Percentiles rank a stretch among this genome's conserved stretches.
phyloP scores from a whole-genome alignment of 108 stramenopile genomes.

The Epithemia pelagica region DNA sequence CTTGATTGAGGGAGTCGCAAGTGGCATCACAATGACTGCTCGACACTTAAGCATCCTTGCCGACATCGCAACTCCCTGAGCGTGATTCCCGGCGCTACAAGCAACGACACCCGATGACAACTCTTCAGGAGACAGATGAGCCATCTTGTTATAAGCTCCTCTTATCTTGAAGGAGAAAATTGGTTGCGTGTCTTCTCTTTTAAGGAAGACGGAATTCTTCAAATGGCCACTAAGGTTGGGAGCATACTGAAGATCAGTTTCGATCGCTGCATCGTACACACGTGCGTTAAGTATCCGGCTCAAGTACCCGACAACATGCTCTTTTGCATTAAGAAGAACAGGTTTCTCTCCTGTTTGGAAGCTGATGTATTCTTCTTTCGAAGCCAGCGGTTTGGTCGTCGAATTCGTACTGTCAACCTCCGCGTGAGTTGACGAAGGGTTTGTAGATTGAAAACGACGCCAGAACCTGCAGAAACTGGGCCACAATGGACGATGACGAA shows the following conservation, averaged over 20 bases:
- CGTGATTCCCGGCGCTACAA: constrained; percentile 97
- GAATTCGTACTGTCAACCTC: neutral
- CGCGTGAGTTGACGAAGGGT: neutral
- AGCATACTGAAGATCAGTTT: constrained; percentile 92
- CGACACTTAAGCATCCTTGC: constrained; percentile 72
- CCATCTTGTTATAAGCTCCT: constrained; percentile 98
- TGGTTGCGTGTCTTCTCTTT: constrained; percentile 92
- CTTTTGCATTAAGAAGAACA: constrained; percentile 44
- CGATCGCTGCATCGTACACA: constrained; percentile 93
- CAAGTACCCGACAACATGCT: constrained; percentile 68
- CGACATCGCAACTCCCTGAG: constrained; percentile 93
- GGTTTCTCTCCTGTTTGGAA: constrained; percentile 19
- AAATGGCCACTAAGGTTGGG: constrained; percentile 75
- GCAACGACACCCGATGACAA: constrained; percentile 85
- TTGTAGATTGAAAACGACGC: too few relatives aligned
- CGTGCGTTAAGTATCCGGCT: constrained; percentile 85
- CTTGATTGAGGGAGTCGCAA: constrained; percentile 94
- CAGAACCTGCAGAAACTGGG: too few relatives aligned
- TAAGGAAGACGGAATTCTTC: constrained; percentile 71
- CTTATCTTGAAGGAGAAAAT: constrained; percentile 98
- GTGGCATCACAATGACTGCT: constrained; percentile 96
- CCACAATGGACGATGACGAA: too few relatives aligned
- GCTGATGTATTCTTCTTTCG: neutral
- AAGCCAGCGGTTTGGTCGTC: neutral
- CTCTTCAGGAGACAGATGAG: constrained; percentile 49